Percentiles rank a stretch among this genome's conserved stretches.
These are phyloP conservation scores for Ambrosiella cleistominuta DNA, from an alignment of 2,329 filamentous ascomycete species.

Conservation along the genomic window DNA sequence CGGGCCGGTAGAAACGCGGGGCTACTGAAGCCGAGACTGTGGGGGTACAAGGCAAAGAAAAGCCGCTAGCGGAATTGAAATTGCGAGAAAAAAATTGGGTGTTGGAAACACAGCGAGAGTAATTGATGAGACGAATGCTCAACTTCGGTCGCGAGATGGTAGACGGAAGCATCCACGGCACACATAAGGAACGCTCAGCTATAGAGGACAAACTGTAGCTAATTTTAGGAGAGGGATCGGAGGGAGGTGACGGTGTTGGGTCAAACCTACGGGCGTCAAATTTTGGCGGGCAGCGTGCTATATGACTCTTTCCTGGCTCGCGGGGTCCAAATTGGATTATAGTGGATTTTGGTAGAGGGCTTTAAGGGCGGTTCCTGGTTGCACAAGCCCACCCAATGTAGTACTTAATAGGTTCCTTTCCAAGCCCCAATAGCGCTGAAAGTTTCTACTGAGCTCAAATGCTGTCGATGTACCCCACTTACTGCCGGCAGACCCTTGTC, in stretches of 20 bases:
- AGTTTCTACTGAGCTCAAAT: neutral
- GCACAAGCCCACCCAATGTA: neutral
- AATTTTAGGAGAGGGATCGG: neutral
- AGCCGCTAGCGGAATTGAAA: neutral
- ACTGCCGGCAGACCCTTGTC: neutral
- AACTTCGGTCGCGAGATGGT: neutral
- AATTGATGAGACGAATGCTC: constrained; percentile 1
- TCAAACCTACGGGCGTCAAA: constrained; percentile 2
- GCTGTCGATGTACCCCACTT: neutral
- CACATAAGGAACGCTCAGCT: constrained; percentile 3
- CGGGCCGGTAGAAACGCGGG: neutral
- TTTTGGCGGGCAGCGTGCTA: constrained; percentile 1
- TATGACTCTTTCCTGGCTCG: constrained; percentile 2
- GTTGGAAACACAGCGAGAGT: neutral
- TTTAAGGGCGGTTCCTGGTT: neutral
- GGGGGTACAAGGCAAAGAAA: neutral
- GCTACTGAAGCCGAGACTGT: neutral
- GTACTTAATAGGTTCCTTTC: neutral
- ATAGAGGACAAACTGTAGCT: constrained; percentile 3
- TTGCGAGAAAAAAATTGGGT: neutral
- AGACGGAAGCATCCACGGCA: constrained; percentile 8
- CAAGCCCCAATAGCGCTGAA: no score
- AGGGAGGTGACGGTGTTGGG: neutral
- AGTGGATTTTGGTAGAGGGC: constrained; percentile 4
- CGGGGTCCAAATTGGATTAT: constrained; percentile 1